These are phyloP conservation scores for Pulveroboletus sp. DNA, from an alignment of 768 basidiomycete species.

Conservation along the genomic window DNA sequence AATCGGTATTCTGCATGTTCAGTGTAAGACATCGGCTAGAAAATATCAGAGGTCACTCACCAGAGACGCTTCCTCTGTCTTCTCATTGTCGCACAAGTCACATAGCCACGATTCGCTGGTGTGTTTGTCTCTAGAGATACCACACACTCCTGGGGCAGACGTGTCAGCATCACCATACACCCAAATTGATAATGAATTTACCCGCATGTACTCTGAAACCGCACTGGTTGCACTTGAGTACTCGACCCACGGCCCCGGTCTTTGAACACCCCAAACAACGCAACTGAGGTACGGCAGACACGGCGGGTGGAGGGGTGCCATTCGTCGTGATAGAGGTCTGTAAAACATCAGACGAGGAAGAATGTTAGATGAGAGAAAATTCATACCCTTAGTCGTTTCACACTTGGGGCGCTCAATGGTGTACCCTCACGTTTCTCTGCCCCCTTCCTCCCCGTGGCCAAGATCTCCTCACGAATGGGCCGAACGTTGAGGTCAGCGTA, in stretches of 20 bases:
- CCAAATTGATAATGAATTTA: conserved; percentile 20
- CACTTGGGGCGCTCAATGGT: conserved; percentile 43
- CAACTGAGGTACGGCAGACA: conserved; percentile 52
- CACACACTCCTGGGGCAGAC: conserved; percentile 53
- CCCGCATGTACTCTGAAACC: conserved; percentile 78
- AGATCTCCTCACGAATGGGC: conserved; percentile 62
- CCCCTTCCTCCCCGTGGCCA: conserved; percentile 40
- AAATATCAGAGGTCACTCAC: conserved; percentile 39
- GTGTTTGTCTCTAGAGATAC: conserved; percentile 60
- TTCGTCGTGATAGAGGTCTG: conserved; percentile 40
- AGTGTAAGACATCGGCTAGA: neutral
- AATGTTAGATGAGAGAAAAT: neutral
- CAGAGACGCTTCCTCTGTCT: conserved; percentile 74
- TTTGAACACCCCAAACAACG: conserved; percentile 74
- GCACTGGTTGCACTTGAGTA: conserved; percentile 80
- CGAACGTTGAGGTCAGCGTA: conserved; percentile 86
- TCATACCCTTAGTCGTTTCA: conserved; percentile 64
- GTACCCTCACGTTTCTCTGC: conserved; percentile 61
- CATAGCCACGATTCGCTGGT: conserved; percentile 76
- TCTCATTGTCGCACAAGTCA: conserved; percentile 83
- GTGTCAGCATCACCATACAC: conserved; percentile 2
- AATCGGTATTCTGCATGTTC: conserved; percentile 63
- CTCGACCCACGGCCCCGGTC: conserved; percentile 69
- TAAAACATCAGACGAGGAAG: neutral
- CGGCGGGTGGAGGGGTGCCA: conserved; percentile 60